Percentiles rank a stretch among this genome's conserved stretches.
Conservation (phyloP, 805 yeast species). For the Kodamaea nitidulidarum region DNA sequence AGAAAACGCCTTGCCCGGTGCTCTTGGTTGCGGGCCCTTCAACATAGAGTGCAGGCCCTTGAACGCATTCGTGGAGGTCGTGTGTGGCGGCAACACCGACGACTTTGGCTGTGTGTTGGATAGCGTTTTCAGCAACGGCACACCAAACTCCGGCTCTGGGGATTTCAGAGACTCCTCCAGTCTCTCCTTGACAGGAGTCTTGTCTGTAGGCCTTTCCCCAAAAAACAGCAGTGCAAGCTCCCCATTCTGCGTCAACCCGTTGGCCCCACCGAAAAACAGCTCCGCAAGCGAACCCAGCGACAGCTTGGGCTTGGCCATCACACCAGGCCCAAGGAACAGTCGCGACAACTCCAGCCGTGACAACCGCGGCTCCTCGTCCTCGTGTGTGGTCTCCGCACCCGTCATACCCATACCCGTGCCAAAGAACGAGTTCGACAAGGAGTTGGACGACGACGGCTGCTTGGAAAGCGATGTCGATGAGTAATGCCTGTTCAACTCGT, state of each 20-base stretch:
- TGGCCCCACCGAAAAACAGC: conserved; percentile 32
- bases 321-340: conserved; percentile 9
- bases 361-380: conserved; percentile 1
- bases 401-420: conserved; percentile 17
- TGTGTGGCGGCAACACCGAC: conserved; percentile 40
- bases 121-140: conserved; percentile 8
- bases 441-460: conserved; percentile 39
- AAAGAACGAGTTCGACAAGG: conserved; percentile 36
- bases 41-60: conserved; percentile 7
- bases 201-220: too few relatives aligned
- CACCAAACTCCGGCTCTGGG: not conserved
- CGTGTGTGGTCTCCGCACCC: not conserved
- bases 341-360: conserved; percentile 8
- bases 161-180: not conserved
- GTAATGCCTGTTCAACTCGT: conserved; percentile 31
- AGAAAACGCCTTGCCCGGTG: conserved; percentile 23
- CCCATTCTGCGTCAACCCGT: conserved; percentile 9
- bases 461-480: conserved; percentile 36
- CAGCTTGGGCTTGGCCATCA: conserved; percentile 6
- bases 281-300: conserved; percentile 17
- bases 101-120: conserved; percentile 29
- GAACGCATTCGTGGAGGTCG: conserved; percentile 40
- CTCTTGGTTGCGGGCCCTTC: not conserved
- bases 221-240: conserved; percentile 20
- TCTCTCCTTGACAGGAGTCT: too few relatives aligned